Conservation (phyloP, 2,329 filamentous ascomycete genomes). For the Pezicula neosporulosa region DNA sequence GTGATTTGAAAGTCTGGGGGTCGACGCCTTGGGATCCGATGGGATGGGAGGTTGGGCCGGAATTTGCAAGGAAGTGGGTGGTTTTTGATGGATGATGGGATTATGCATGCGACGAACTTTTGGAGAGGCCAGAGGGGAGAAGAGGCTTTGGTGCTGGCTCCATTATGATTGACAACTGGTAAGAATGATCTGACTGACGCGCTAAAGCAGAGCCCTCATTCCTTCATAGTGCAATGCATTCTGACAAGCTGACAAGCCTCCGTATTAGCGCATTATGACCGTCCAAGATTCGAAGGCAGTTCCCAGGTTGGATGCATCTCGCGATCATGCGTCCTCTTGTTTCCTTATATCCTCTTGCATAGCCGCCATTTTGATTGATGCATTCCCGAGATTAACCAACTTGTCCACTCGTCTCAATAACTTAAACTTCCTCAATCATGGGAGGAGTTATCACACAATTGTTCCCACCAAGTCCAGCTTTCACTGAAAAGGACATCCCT, state of each 20-base stretch:
- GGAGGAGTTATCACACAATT: neutral
- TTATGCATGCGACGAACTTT: slow-evolving; percentile 24
- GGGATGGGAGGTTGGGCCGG: slow-evolving; percentile 25
- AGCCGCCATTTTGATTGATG: neutral
- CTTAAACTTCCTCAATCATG: neutral
- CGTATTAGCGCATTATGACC: neutral
- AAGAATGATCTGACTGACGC: neutral
- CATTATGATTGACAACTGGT: neutral
- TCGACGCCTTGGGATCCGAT: slow-evolving; percentile 24
- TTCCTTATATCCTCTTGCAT: neutral
- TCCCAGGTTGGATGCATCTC: neutral
- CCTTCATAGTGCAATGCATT: neutral
- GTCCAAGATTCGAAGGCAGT: neutral
- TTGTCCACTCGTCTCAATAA: neutral
- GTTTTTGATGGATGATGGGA: slow-evolving; percentile 23
- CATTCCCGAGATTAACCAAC: neutral
- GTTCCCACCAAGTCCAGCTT: slow-evolving; percentile 32
- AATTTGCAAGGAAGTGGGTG: slow-evolving; percentile 26
- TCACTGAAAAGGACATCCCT: slow-evolving; percentile 36
- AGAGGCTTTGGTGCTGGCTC: slow-evolving; percentile 4
- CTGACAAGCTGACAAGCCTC: neutral
- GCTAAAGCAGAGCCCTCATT: neutral
- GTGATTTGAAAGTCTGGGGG: slow-evolving; percentile 24
- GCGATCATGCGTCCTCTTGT: neutral
- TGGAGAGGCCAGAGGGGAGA: slow-evolving; percentile 26